phyloP scores from a whole-genome alignment of 2,329 filamentous ascomycete species.

The Ophiostoma perfectum region DNA sequence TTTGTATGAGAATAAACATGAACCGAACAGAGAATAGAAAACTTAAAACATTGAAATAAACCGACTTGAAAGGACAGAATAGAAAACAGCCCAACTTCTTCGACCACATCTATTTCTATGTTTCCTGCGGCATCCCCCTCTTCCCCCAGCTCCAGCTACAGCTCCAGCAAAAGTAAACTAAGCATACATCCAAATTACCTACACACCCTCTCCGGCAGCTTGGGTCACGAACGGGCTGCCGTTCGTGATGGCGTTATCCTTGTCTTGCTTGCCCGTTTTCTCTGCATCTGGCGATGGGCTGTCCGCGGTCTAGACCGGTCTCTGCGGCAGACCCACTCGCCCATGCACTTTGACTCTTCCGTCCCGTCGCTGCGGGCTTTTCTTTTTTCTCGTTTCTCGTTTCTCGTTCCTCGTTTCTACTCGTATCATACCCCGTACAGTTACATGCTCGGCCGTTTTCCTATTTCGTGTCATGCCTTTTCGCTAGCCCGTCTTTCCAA shows the following conservation, averaged over 20 bases:
- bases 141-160: background rate
- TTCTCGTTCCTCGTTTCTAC: no score
- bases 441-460: background rate
- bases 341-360: background rate
- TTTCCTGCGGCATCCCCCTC: background rate
- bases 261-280: background rate
- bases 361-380: no score
- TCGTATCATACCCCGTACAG: no score
- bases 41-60: no score
- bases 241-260: background rate
- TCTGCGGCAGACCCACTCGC: no score
- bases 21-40: no score
- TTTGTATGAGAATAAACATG: no score
- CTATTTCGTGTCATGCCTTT: background rate
- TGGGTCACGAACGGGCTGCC: slow-evolving; percentile 19
- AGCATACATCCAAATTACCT: background rate
- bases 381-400: background rate
- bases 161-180: no score
- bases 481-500: no score
- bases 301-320: slow-evolving; percentile 6
- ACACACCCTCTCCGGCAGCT: slow-evolving; percentile 18
- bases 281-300: background rate
- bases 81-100: no score
- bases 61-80: no score
- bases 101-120: background rate